These are phyloP conservation scores for Malus sylvestris DNA, from an alignment of 306 rosid genomes.

Conservation along the genomic window DNA sequence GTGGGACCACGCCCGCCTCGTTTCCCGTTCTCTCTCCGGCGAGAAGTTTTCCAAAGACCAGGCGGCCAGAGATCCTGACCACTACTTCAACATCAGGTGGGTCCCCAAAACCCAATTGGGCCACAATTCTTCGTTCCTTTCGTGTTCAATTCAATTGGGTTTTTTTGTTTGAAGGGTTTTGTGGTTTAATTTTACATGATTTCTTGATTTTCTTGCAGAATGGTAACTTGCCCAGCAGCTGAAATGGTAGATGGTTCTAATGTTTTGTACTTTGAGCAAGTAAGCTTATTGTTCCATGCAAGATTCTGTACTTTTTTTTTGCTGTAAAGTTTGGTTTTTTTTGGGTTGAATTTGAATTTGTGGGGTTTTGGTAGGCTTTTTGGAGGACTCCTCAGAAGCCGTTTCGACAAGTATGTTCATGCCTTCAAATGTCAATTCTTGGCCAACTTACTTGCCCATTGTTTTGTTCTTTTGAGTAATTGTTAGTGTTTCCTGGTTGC, in stretches of 20 bases:
- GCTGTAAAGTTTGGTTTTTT: background rate
- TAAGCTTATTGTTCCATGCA: constrained; percentile 10
- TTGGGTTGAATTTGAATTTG: background rate
- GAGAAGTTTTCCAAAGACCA: constrained; percentile 91
- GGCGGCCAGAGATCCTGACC: constrained; percentile 88
- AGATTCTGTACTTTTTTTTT: background rate
- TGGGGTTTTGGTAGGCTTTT: constrained; percentile 64
- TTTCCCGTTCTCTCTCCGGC: constrained; percentile 74
- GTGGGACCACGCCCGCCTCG: constrained; percentile 91
- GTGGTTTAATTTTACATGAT: background rate
- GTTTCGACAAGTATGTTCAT: constrained; percentile 70
- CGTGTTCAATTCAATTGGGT: background rate
- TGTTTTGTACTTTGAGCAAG: constrained; percentile 87
- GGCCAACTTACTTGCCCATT: background rate
- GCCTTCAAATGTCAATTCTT: background rate
- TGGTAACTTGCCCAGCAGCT: constrained; percentile 84
- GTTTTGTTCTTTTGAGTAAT: background rate
- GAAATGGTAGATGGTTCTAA: constrained; percentile 90
- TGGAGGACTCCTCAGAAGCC: constrained; percentile 97
- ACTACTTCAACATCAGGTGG: constrained; percentile 85
- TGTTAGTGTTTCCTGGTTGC: constrained; percentile 25
- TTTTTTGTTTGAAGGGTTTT: background rate
- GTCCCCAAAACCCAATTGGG: background rate
- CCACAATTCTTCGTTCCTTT: background rate
- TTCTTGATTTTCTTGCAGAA: constrained; percentile 15